Evolutionary conservation across 768 basidiomycete species (phyloP).

Genomic region (Kwoniella dejecticola): DNA sequence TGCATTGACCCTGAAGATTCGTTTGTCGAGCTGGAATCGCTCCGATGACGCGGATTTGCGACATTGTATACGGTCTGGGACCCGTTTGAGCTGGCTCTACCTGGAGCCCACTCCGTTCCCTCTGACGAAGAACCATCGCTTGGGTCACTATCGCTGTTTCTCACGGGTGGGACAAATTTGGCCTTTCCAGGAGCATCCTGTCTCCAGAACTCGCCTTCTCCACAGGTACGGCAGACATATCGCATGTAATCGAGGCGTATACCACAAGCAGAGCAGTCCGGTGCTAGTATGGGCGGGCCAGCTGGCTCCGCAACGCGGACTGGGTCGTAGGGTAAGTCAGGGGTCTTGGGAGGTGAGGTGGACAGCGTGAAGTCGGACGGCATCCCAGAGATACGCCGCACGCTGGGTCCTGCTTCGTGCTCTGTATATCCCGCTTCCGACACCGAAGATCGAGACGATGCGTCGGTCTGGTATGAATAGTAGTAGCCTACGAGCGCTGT

Average conservation of each 20-base stretch:
- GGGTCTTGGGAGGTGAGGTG: slow-evolving; percentile 16
- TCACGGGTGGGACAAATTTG: neutral
- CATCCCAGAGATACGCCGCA: slow-evolving; percentile 4
- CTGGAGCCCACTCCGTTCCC: slow-evolving; percentile 13
- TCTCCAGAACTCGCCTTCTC: slow-evolving; percentile 60
- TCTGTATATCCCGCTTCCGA: neutral
- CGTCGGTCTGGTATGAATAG: slow-evolving; percentile 50
- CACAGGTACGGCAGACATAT: slow-evolving; percentile 86
- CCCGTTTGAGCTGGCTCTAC: too few species aligned
- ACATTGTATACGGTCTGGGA: slow-evolving; percentile 31
- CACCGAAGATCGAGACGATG: slow-evolving; percentile 17
- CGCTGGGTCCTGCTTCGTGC: slow-evolving; percentile 12
- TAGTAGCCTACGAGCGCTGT: slow-evolving; percentile 42
- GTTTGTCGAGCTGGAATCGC: neutral
- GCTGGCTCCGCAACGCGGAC: slow-evolving; percentile 55
- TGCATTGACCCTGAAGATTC: slow-evolving; percentile 1
- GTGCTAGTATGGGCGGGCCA: slow-evolving; percentile 59
- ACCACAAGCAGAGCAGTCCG: slow-evolving; percentile 82
- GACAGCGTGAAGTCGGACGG: slow-evolving; percentile 3
- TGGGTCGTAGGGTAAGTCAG: slow-evolving; percentile 16
- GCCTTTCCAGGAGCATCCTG: slow-evolving; percentile 32
- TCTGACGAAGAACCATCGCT: slow-evolving; percentile 24
- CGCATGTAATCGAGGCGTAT: slow-evolving; percentile 74
- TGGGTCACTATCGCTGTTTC: slow-evolving; percentile 9
- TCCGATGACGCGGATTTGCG: neutral